These are phyloP conservation scores for Ogataea allantospora DNA, from an alignment of 805 yeast genomes.

Conservation along the genomic window DNA sequence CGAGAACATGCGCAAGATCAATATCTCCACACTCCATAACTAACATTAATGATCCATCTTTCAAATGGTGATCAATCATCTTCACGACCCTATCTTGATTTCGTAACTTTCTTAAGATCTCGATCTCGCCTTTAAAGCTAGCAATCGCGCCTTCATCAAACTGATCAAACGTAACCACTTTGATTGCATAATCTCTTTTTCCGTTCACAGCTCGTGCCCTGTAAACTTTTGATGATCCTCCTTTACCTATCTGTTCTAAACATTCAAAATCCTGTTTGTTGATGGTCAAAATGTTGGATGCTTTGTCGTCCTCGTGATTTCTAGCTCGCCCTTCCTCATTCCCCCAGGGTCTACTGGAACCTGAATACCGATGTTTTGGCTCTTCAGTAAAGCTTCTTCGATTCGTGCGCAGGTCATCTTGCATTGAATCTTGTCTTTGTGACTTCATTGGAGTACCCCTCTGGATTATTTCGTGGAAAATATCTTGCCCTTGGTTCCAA, in stretches of 20 bases:
- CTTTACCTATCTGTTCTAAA: slow-evolving; percentile 79
- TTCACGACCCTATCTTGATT: slow-evolving; percentile 72
- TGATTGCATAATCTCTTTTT: slow-evolving; percentile 70
- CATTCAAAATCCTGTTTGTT: slow-evolving; percentile 69
- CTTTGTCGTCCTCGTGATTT: slow-evolving; percentile 4
- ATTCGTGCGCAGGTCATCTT: not conserved
- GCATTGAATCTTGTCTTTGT: not conserved
- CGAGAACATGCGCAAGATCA: slow-evolving; percentile 80
- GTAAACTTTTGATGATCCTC: slow-evolving; percentile 91
- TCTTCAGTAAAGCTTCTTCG: slow-evolving; percentile 1
- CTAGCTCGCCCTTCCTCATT: not conserved
- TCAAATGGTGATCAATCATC: slow-evolving; percentile 70
- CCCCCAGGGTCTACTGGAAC: not conserved
- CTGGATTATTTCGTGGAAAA: slow-evolving; percentile 7
- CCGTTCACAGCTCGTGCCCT: slow-evolving; percentile 55
- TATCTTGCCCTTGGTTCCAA: slow-evolving; percentile 9
- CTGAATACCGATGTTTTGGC: not conserved
- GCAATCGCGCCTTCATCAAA: slow-evolving; percentile 70
- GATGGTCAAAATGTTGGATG: slow-evolving; percentile 32
- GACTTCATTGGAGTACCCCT: slow-evolving; percentile 3
- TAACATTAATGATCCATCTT: slow-evolving; percentile 59
- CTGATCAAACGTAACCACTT: slow-evolving; percentile 76
- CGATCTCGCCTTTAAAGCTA: slow-evolving; percentile 90
- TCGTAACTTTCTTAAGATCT: slow-evolving; percentile 59
- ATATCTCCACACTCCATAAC: slow-evolving; percentile 96